These are phyloP conservation scores for Corymbia citriodora DNA, from an alignment of 441 rosid species.

Conservation along the genomic window DNA sequence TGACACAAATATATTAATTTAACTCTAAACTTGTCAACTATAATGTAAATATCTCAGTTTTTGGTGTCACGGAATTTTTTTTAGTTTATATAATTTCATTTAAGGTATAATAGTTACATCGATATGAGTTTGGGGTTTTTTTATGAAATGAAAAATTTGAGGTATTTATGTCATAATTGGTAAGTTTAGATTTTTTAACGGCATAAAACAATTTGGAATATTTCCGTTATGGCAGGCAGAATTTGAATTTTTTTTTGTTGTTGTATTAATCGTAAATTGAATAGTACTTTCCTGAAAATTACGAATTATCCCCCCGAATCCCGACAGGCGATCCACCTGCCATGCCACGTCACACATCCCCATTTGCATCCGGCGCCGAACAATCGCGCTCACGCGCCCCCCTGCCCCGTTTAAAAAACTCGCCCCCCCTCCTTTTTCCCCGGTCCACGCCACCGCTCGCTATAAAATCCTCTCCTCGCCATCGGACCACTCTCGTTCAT, in stretches of 20 bases:
- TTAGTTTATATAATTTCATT: too few species aligned
- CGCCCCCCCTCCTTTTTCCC: neutral
- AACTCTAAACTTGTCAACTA: too few species aligned
- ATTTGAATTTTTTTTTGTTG: neutral
- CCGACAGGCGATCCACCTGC: neutral
- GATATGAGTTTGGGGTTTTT: too few species aligned
- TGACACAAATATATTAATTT: neutral
- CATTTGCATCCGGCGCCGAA: neutral
- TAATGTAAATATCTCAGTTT: too few species aligned
- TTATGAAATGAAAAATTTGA: neutral
- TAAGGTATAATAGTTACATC: accelerated
- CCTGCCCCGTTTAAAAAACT: neutral
- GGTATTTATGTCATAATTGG: too few species aligned
- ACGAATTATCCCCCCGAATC: neutral
- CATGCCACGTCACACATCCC: neutral
- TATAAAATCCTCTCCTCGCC: neutral
- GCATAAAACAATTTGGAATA: neutral
- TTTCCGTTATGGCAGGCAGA: neutral
- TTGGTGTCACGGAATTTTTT: too few species aligned
- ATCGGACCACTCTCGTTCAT: neutral
- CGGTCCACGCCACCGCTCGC: neutral
- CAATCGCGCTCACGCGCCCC: neutral
- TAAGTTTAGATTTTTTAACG: neutral
- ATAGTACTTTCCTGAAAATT: too few species aligned
- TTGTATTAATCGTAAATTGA: neutral